These are phyloP conservation scores for Testicularia cyperi DNA, from an alignment of 1,284 basidiomycete species.

Conservation along the genomic window DNA sequence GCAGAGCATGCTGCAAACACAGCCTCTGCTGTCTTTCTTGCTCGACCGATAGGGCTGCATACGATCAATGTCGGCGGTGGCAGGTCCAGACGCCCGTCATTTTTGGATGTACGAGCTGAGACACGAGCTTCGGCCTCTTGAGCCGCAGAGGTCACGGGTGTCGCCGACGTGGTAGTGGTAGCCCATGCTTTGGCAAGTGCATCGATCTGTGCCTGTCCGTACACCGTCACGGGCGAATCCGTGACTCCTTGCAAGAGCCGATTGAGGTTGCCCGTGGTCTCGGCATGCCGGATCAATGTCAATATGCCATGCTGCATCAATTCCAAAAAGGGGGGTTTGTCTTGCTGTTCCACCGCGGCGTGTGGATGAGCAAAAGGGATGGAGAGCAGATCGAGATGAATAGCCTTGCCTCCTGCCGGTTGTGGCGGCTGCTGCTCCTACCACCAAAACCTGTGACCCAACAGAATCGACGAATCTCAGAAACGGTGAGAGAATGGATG, in stretches of 20 bases:
- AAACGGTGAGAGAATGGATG: too few species aligned
- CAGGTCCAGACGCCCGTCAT: constrained; percentile 11
- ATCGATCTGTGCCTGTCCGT: constrained; percentile 45
- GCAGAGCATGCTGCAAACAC: constrained; percentile 15
- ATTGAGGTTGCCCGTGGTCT: constrained; percentile 53
- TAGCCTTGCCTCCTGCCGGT: too few species aligned
- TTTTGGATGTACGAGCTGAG: too few species aligned
- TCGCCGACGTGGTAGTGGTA: constrained; percentile 13
- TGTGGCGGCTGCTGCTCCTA: too few species aligned
- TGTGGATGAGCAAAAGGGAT: too few species aligned
- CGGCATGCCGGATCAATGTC: constrained; percentile 51
- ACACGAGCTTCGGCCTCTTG: neutral
- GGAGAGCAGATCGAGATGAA: too few species aligned
- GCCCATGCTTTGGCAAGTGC: constrained; percentile 17
- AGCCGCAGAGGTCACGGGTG: neutral
- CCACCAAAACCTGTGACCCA: too few species aligned
- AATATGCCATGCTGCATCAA: constrained; percentile 39
- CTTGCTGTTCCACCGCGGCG: too few species aligned
- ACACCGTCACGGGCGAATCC: constrained; percentile 46
- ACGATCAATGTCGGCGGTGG: constrained; percentile 41
- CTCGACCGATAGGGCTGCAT: constrained; percentile 45
- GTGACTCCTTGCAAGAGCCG: constrained; percentile 52
- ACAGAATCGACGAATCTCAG: too few species aligned
- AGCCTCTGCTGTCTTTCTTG: constrained; percentile 42
- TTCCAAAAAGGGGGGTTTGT: too few species aligned